Base-by-base conservation (phyloP, 2,329 filamentous ascomycete genomes). In the Gnomoniopsis sp. region DNA sequence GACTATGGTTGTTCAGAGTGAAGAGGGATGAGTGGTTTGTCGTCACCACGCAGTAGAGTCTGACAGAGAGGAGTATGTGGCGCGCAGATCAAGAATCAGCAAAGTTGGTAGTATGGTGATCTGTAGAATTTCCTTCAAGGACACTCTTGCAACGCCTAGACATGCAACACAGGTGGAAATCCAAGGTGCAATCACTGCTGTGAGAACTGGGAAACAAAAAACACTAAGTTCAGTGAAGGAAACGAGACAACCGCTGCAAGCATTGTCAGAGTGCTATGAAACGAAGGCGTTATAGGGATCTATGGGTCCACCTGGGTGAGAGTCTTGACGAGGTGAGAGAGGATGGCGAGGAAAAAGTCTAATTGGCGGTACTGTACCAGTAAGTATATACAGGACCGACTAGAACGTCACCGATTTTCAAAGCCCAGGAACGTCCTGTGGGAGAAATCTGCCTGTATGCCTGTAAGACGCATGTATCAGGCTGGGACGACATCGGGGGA, bases 1-100 rank as follows among this genome's bases (percentile, higher is more conserved):
- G 26, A 30, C 26, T 4, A 30, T 4, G 8, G 4, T 4, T 30
- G 26, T 30, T 8, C 26, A 4, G 26, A 30, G 64, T 64, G 64
- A 69, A 50, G 65, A 66, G 65, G 30, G 19, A 19, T 14, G 64
- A 66, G 65, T 69, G 57, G 58, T 41, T 51, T 41, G 3, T 17
- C 49, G n/a, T 38, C 49, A 23, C 36, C n/a, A 22, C 21, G 21
- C n/a, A 50, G 46, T 34, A 17, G 53, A 44, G 12, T 43, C 21
- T 33, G 23, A 15, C n/a, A 3, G 14, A 19, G n/a, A n/a, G n/a
- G n/a, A 23, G 3, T 49, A 21, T 17, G 30, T 15, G 26, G 41
- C 3, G 22, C 36, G 6, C 12, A 51, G n/a, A 4, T 30, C 6
- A 7, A 3, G 33, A 53, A 11, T 12, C 15, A n/a, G n/a, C n/a